Percentiles rank a stretch among this genome's conserved stretches.
These are phyloP conservation scores for Sarcodon sp. DNA, from an alignment of 768 basidiomycete species.

Conservation along the genomic window DNA sequence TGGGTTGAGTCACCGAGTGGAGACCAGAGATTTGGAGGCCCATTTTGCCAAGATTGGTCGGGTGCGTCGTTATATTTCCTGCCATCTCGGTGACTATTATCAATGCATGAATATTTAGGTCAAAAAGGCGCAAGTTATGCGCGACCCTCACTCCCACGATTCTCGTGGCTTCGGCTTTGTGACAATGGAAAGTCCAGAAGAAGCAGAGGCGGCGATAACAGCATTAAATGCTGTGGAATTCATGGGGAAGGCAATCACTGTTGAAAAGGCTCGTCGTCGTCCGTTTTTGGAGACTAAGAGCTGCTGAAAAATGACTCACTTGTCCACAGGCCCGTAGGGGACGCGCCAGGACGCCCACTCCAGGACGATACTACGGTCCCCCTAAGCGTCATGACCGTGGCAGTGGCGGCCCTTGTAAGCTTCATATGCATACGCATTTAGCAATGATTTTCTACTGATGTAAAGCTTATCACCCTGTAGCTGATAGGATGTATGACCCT, in stretches of 20 bases:
- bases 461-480: constrained; percentile 19
- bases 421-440: neutral
- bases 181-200: constrained; percentile 70
- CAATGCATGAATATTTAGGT: constrained; percentile 27
- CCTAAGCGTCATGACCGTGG: constrained; percentile 66
- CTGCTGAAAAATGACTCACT: neutral
- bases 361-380: constrained; percentile 89
- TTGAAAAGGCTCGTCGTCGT: constrained; percentile 60
- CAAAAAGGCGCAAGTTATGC: constrained; percentile 49
- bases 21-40: constrained; percentile 79
- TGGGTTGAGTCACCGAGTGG: constrained; percentile 45
- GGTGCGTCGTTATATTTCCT: constrained; percentile 27
- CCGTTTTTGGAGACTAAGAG: neutral
- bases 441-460: too few relatives aligned
- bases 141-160: constrained; percentile 53
- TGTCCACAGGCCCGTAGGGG: constrained; percentile 66
- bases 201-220: constrained; percentile 85
- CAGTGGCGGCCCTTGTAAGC: constrained; percentile 22
- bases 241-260: constrained; percentile 75
- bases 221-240: constrained; percentile 75
- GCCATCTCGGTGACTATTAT: neutral
- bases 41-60: constrained; percentile 83
- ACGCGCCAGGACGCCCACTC: constrained; percentile 85
- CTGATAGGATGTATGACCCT: constrained; percentile 83
- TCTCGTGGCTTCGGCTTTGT: constrained; percentile 87